Evolutionary conservation across 2,329 filamentous ascomycete genomes (phyloP), one percentile per base, ranked within the genome.

Genomic region (Tolypocladium paradoxum): DNA sequence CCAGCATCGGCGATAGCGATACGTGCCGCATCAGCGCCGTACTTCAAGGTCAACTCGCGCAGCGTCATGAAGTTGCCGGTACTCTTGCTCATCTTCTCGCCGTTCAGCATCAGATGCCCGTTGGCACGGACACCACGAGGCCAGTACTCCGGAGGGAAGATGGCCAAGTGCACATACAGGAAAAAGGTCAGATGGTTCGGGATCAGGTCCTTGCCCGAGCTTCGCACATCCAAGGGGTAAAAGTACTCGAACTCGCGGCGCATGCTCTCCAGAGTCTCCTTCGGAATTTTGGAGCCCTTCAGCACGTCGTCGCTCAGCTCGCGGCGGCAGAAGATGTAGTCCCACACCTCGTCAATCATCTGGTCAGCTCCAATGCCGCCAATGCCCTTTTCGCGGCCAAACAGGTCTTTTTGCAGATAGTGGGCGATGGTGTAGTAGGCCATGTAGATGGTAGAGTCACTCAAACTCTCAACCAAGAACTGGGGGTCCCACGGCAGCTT

Each of bases 1-100:
- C 93, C 93, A 14, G 90, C 90, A 69, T 99, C 93, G 20, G 92
- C 92, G 57, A 99, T 83, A 4, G 91, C 90, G 62, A 97, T 87
- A 66, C 92, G 83, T 45, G 87, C 87, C 16, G 93, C 93, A 68
- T 97, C 93, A 9, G 93, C 92, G 64, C 93, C 93, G 63, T 93
- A 99, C 70, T 99, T 99, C 62, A 84, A 80, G 16, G 92, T 86
- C 33, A 91, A 81, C 57, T 96, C 88, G 52, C 84, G 81, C 51
- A 97, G 77, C 12, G 93, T 97, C 68, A 99, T 78, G 76, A 99
- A 99, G 74, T 97, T 99, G 57, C 93, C 93, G 0, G 91, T 96
- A 52, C 87, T 92, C 76, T 99, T 99, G 68, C 84, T 87, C 93
- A 99, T 99, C 81, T 99, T 99, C 68, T 96, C 89, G 49, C 92